Percentiles rank a stretch among this genome's conserved stretches.
Conservation (phyloP, 441 rosid genomes). For the Manihot esculenta region DNA sequence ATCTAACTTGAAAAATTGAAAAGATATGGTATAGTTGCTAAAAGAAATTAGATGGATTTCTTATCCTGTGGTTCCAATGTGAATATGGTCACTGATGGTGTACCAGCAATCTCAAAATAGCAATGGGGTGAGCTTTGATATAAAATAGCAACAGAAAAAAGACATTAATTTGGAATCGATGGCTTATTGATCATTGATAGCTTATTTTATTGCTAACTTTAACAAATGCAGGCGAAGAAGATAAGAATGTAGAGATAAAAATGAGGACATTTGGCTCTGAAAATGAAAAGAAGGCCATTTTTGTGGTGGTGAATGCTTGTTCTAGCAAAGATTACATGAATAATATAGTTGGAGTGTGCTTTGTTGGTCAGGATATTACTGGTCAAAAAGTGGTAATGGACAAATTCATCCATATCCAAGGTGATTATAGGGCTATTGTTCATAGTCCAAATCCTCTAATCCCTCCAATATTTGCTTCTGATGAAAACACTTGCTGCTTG, state of each 20-base stretch:
- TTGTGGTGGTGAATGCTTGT: constrained; percentile 87
- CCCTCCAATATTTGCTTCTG: constrained; percentile 93
- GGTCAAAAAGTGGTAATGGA: constrained; percentile 91
- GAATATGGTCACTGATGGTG: constrained; percentile 1
- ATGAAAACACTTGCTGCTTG: constrained; percentile 79
- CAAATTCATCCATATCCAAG: constrained; percentile 84
- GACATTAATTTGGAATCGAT: constrained; percentile 16
- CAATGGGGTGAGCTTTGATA: background rate
- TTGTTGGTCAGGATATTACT: constrained; percentile 91
- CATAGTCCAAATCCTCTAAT: constrained; percentile 92
- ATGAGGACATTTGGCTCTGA: constrained; percentile 69
- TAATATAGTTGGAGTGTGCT: constrained; percentile 89
- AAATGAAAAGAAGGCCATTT: constrained; percentile 60
- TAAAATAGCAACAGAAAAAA: constrained; percentile 1
- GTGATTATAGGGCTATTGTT: constrained; percentile 89
- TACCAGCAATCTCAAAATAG: background rate
- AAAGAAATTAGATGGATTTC: constrained; percentile 11
- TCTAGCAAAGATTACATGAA: constrained; percentile 83
- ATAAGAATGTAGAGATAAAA: constrained; percentile 85
- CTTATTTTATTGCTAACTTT: constrained; percentile 9
- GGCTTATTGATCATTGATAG: constrained; percentile 13
- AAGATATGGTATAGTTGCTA: background rate
- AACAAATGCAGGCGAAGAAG: constrained; percentile 76
- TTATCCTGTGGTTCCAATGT: background rate
- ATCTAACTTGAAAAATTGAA: background rate